Base-by-base conservation (phyloP, 495 filamentous ascomycete species). In the Copromyces sp. region DNA sequence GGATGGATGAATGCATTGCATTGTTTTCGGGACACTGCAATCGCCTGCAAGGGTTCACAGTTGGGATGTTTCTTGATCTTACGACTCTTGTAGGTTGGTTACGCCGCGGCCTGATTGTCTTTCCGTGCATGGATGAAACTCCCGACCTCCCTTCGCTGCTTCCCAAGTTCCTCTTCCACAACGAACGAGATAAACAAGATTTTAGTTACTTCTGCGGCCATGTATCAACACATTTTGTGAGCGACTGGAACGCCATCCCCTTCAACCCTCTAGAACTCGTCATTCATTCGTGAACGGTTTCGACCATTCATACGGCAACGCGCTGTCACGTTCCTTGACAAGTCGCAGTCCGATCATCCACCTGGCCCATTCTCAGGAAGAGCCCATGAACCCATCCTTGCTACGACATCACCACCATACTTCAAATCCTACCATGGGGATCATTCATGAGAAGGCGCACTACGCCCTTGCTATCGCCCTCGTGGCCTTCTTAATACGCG, bases 401-500 rank as follows among this genome's bases (percentile, higher is more conserved):
- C 42, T n/a, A 35, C 29, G 29, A 61, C 29, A 65, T 65, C 24
- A 65, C 14, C 14, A 65, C 29, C 7, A 35, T 17, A 65, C 29
- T 14, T 65, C 0, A 35, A 0, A 2, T 61, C 53, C 32, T 41
- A 70, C 59, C 71, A 78, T 78, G 76, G 71, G 73, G 4, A 47
- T 79, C 68, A n/a, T 78, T 32, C 47, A 72, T 14, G 71, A 75
- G 2, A 42, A 68, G 24, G 74, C 47, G 70, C 70, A 72, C 17
- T 77, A 77, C 68, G 71, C 75, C 47, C 2, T 77, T 8, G 72
- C 61, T 14, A 70, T 44, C 1, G 65, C 74, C 11, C 38, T 75
- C 12, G 12, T 80, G 4, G 73, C 72, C 39, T 17, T 80, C 37
- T 29, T 80, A 11, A 35, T 80, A 29, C 73, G 71, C n/a, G 65